Evolutionary conservation across 2,329 filamentous ascomycete species (phyloP).

Genomic region (Fonsecaea erecta): DNA sequence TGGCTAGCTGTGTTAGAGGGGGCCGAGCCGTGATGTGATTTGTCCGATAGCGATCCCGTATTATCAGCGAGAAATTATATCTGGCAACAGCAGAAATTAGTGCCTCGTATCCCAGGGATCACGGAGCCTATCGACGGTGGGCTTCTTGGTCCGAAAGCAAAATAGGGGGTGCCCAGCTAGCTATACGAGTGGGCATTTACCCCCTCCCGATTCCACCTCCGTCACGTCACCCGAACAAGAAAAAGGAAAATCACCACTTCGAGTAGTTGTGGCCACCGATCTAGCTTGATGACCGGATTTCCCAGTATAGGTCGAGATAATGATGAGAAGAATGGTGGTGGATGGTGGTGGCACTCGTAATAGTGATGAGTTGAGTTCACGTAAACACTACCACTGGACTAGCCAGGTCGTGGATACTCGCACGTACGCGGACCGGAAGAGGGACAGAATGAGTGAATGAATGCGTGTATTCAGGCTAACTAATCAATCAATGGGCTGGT

Average conservation of each 20-base stretch:
- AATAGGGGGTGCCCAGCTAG: not conserved
- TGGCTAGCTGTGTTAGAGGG: not conserved
- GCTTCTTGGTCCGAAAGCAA: not conserved
- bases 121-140: not conserved
- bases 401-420: not conserved
- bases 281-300: not conserved
- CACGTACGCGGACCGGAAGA: not conserved
- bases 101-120: not conserved
- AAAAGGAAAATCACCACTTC: not conserved
- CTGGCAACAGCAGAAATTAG: not conserved
- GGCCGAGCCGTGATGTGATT: not conserved
- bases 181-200: not conserved
- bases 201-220: no score
- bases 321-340: not conserved
- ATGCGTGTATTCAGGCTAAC: not conserved
- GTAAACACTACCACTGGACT: not conserved
- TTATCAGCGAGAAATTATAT: conserved; percentile 1
- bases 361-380: not conserved
- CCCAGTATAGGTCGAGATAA: not conserved
- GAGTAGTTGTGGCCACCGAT: not conserved
- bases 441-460: no score
- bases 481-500: not conserved
- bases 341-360: not conserved
- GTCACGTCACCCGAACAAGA: no score
- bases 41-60: not conserved